Conservation (phyloP, 129 eudicot genomes). For the Dittrichia graveolens region DNA sequence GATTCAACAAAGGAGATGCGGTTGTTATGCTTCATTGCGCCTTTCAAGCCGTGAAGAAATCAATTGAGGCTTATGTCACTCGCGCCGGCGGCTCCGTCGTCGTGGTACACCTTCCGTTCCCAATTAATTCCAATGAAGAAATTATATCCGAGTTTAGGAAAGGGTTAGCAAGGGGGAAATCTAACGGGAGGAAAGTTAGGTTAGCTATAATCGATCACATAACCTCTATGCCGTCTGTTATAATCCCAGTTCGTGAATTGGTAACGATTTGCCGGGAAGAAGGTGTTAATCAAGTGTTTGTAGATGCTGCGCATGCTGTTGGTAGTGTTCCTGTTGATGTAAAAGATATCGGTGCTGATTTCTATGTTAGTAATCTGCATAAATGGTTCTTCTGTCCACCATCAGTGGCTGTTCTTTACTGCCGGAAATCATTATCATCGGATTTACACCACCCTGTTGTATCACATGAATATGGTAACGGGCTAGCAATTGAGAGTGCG, state of each 20-base stretch:
- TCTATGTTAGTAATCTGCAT: conserved; percentile 84
- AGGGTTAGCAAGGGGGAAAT: conserved; percentile 57
- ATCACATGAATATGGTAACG: conserved; percentile 83
- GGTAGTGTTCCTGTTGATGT: conserved; percentile 73
- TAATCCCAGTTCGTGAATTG: conserved; percentile 70
- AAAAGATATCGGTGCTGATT: conserved; percentile 83
- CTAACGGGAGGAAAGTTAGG: conserved; percentile 59
- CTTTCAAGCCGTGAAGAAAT: conserved; percentile 78
- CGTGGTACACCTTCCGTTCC: conserved; percentile 73
- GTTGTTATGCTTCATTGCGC: conserved; percentile 78
- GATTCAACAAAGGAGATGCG: conserved; percentile 57
- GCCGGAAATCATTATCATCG: conserved; percentile 35
- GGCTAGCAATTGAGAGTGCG: conserved; percentile 79
- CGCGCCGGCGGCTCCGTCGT: conserved; percentile 83
- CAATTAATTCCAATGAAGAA: conserved; percentile 46
- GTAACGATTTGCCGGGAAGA: conserved; percentile 81
- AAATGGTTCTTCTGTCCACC: conserved; percentile 96
- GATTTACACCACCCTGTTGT: conserved; percentile 90
- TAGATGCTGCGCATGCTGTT: conserved; percentile 86
- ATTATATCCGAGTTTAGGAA: conserved; percentile 52
- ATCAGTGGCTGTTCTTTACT: conserved; percentile 72
- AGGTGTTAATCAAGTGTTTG: conserved; percentile 68
- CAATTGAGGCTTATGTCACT: conserved; percentile 68
- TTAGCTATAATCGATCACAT: conserved; percentile 87
- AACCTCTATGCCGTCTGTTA: conserved; percentile 80